A percentile compares a stretch with the other conserved stretches of the same genome.
Evolutionary conservation across 805 yeast species (phyloP).

Genomic region (Starmera amethionina): DNA sequence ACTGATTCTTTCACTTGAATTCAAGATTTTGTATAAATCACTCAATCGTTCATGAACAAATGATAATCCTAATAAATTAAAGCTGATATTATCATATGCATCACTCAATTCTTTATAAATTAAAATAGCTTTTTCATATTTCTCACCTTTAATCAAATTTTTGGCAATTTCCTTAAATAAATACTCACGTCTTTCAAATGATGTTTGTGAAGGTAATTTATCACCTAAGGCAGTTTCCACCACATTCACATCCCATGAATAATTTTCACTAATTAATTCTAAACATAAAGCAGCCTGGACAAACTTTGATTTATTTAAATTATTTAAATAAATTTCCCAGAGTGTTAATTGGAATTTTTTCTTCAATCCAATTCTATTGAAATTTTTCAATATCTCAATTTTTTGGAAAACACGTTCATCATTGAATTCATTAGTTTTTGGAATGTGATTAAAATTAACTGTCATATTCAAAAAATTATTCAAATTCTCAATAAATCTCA

Average conservation of each 20-base stretch:
- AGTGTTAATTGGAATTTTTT: conserved; percentile 75
- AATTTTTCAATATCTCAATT: conserved; percentile 63
- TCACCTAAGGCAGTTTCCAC: conserved; percentile 54
- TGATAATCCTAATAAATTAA: conserved; percentile 68
- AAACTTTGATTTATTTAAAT: conserved; percentile 47
- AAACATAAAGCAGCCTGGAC: conserved; percentile 80
- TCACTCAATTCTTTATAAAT: conserved; percentile 68
- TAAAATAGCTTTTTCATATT: conserved; percentile 72
- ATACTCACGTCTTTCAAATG: conserved; percentile 73
- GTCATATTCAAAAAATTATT: conserved; percentile 55
- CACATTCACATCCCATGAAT: conserved; percentile 44
- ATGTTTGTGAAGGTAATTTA: conserved; percentile 67
- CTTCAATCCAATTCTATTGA: conserved; percentile 70
- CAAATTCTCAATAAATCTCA: conserved; percentile 42
- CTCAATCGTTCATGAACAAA: conserved; percentile 61
- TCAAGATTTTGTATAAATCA: conserved; percentile 55
- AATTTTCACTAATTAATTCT: conserved; percentile 68
- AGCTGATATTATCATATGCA: conserved; percentile 62
- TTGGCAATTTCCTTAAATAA: conserved; percentile 61
- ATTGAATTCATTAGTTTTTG: conserved; percentile 74
- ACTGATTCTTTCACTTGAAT: conserved; percentile 58
- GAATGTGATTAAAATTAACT: conserved; percentile 62
- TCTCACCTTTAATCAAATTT: conserved; percentile 59
- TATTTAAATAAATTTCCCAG: conserved; percentile 60
- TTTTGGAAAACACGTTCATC: conserved; percentile 79